phyloP scores from a whole-genome alignment of 1,139 yeast species.

The Debaryomycetaceae sp. region DNA sequence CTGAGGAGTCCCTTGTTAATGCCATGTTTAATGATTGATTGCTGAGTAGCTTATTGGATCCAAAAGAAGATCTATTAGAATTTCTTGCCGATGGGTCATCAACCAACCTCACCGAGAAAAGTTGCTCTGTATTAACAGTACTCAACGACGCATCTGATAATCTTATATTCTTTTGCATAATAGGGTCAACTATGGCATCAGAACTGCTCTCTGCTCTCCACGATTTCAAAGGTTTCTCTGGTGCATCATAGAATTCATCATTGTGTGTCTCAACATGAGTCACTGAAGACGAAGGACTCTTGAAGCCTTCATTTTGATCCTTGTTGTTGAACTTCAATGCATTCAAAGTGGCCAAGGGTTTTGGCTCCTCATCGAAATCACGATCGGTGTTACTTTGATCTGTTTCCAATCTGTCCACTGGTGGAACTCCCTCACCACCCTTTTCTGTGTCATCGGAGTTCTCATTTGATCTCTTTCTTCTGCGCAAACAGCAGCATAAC shows the following conservation, averaged over 20 bases:
- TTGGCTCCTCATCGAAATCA: constrained; percentile 19
- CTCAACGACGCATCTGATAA: constrained; percentile 69
- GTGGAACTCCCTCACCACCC: constrained; percentile 24
- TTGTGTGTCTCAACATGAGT: constrained; percentile 37
- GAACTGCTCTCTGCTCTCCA: constrained; percentile 62
- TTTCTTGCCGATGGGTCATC: constrained; percentile 50
- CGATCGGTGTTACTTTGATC: constrained; percentile 16
- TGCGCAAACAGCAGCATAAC: constrained; percentile 56
- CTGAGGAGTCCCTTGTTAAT: constrained; percentile 33
- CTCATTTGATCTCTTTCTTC: constrained; percentile 29
- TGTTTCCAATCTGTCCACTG: constrained; percentile 28
- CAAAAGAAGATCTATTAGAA: constrained; percentile 28
- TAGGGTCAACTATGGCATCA: constrained; percentile 15
- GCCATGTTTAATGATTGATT: constrained; percentile 27
- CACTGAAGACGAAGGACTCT: constrained; percentile 29
- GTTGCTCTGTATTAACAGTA: constrained; percentile 82
- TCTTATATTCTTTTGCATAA: constrained; percentile 18
- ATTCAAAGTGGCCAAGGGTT: constrained; percentile 47
- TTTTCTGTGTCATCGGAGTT: constrained; percentile 32
- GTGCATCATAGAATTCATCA: constrained; percentile 30
- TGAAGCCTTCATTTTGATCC: constrained; percentile 16
- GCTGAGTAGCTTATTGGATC: constrained; percentile 28
- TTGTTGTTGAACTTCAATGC: constrained; percentile 51
- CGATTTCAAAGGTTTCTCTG: constrained; percentile 53
- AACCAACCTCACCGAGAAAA: constrained; percentile 75